These are phyloP conservation scores for Claviceps humidiphila DNA, from an alignment of 2,329 filamentous ascomycete genomes.

Conservation along the genomic window DNA sequence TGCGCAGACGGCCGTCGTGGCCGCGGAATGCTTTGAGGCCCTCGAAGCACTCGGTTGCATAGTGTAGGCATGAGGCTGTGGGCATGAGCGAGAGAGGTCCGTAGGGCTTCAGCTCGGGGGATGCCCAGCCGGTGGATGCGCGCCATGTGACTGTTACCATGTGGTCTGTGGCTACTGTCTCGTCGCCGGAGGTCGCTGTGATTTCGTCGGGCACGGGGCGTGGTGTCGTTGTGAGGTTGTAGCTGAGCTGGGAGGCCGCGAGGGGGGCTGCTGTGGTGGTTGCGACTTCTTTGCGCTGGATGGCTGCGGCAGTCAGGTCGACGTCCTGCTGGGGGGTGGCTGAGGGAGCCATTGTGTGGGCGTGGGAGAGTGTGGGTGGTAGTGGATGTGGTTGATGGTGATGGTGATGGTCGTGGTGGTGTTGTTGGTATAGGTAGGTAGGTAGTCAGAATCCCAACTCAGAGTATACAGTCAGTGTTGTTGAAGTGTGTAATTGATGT, in stretches of 20 bases:
- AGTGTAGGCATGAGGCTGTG: constrained; percentile 70
- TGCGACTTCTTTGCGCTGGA: constrained; percentile 35
- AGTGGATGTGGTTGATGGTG: not conserved
- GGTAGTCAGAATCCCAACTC: too few relatives aligned
- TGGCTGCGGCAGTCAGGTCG: constrained; percentile 37
- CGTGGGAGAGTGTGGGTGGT: not conserved
- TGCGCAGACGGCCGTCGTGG: constrained; percentile 56
- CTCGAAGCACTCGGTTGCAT: constrained; percentile 86
- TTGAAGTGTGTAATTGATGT: too few relatives aligned
- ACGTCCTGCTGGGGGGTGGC: constrained; percentile 32
- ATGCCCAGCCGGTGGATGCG: constrained; percentile 51
- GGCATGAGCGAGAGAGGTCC: constrained; percentile 67
- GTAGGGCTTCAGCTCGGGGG: constrained; percentile 63
- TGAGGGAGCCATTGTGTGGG: constrained; percentile 30
- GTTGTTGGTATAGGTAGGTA: too few relatives aligned
- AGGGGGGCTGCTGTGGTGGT: constrained; percentile 41
- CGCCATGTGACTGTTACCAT: constrained; percentile 70
- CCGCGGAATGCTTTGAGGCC: constrained; percentile 73
- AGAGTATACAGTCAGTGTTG: too few relatives aligned
- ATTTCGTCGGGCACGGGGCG: constrained; percentile 40
- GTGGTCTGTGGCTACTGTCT: constrained; percentile 65
- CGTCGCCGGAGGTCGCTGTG: constrained; percentile 30
- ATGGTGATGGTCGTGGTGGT: not conserved
- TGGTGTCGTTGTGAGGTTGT: constrained; percentile 36
- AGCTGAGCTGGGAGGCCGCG: constrained; percentile 47